Evolutionary conservation across 2,329 filamentous ascomycete genomes (phyloP).

Genomic region (Tolypocladium tropicale): DNA sequence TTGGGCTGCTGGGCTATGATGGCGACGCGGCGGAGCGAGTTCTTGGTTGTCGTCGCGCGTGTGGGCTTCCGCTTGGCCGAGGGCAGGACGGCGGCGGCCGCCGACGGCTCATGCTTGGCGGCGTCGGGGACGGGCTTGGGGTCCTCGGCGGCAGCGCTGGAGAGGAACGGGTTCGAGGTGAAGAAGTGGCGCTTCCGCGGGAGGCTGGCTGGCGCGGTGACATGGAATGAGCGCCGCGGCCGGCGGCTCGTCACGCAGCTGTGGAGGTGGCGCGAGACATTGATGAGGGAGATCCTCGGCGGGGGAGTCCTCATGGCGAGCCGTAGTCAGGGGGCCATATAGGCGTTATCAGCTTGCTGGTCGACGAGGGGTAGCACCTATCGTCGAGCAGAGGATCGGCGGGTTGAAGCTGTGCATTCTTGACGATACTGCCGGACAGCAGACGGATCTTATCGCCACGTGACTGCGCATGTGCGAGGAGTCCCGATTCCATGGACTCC

Average conservation of each 20-base stretch:
- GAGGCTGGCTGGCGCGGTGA: slow-evolving; percentile 29
- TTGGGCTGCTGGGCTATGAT: slow-evolving; percentile 67
- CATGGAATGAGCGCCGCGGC: slow-evolving; percentile 32
- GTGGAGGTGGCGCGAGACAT: slow-evolving; percentile 17
- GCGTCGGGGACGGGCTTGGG: slow-evolving; percentile 8
- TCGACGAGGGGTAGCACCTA: not conserved
- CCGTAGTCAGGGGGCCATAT: not conserved
- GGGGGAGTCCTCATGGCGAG: slow-evolving; percentile 21
- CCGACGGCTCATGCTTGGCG: slow-evolving; percentile 9
- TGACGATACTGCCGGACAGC: too few relatives aligned
- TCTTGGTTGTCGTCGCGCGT: slow-evolving; percentile 44
- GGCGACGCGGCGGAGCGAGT: slow-evolving; percentile 73
- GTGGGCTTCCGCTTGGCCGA: slow-evolving; percentile 35
- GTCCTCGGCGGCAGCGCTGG: slow-evolving; percentile 17
- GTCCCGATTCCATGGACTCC: too few relatives aligned
- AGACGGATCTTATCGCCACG: slow-evolving; percentile 7
- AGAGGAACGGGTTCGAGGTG: slow-evolving; percentile 51
- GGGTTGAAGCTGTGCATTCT: too few relatives aligned
- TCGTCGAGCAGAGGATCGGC: not conserved
- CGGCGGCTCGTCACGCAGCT: slow-evolving; percentile 14
- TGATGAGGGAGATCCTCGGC: slow-evolving; percentile 21
- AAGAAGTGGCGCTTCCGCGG: slow-evolving; percentile 54
- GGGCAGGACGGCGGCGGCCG: slow-evolving; percentile 4
- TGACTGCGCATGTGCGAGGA: slow-evolving; percentile 1
- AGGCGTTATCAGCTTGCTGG: not conserved